Base-by-base conservation (phyloP, 139 green algal species). In the Raphidocelis subcapitata region DNA sequence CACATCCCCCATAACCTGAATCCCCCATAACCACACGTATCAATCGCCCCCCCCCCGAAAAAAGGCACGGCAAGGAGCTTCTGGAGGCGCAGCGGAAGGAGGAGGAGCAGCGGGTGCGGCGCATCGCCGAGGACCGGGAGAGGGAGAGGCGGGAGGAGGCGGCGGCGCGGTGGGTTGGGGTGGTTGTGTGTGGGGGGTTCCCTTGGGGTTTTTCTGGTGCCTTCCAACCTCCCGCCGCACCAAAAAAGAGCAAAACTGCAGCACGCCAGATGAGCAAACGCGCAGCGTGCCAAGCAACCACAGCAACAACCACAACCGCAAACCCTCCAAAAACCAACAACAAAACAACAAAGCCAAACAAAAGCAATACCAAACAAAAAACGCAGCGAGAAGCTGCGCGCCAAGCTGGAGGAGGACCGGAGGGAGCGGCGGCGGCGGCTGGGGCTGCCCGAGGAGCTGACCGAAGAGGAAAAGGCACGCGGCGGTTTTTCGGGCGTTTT, bases 361-460 rank as follows among this genome's bases (percentile, higher is more conserved):
- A n/a, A n/a, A n/a, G n/a, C n/a, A n/a, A n/a, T n/a, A n/a, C n/a
- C n/a, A n/a, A n/a, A n/a, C n/a, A n/a, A n/a, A n/a, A n/a, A n/a
- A 21, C 28, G 51, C 29, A 82, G 76, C 33, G 89, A 87, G 28
- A 93, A 87, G 69, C 90, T 98, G 74, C 62, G 75, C 12, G 64
- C 60, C 21, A 94, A 93, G 79, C 78, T 98, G 31, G 93, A 97
- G 79, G 87, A 97, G 80, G 93, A 98, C 82, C 81, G 85, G 31
- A 79, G 80, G 24, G 92, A 91, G 77, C 84, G 94, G 56, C 85
- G 94, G 36, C 72, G 82, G 23, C 88, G 87, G 72, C 79, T 97
- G 76, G 94, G 94, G 3, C 81, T 98, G 62, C 94, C 94, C 29
- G 89, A 94, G 79, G 92, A 97, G 79, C 81, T 93, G 24, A 96